Evolutionary conservation across 805 yeast genomes (phyloP).

Genomic region (Jamesozyma piceae): DNA sequence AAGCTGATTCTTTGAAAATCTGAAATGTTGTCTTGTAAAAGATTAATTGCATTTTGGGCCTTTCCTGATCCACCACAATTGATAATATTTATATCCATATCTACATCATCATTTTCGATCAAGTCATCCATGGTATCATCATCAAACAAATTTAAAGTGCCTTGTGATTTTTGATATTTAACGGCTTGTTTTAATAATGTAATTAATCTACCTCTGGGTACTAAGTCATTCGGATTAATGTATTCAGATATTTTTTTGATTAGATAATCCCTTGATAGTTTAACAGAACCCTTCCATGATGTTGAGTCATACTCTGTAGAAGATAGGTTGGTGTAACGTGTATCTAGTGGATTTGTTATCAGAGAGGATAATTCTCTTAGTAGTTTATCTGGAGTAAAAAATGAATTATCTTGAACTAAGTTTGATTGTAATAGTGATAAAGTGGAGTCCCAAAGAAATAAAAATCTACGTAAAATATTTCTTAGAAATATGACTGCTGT

Average conservation of each 20-base stretch:
- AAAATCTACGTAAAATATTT: slow-evolving; percentile 16
- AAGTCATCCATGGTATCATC: slow-evolving; percentile 6
- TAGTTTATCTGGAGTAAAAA: slow-evolving; percentile 22
- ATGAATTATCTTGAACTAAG: slow-evolving; percentile 7
- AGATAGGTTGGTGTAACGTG: slow-evolving; percentile 3
- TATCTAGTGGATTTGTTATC: slow-evolving; percentile 20
- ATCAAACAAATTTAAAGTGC: slow-evolving; percentile 27
- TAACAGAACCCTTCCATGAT: slow-evolving; percentile 28
- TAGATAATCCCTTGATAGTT: slow-evolving; percentile 34
- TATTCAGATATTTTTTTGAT: slow-evolving; percentile 36
- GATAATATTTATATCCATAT: neutral
- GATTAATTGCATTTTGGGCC: slow-evolving; percentile 6
- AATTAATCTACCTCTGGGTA: slow-evolving; percentile 44
- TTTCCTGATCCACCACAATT: slow-evolving; percentile 11
- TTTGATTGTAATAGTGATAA: slow-evolving; percentile 7
- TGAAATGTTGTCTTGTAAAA: slow-evolving; percentile 11
- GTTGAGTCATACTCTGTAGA: slow-evolving; percentile 13
- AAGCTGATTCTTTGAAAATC: slow-evolving; percentile 8
- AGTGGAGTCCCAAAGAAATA: slow-evolving; percentile 24
- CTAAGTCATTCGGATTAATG: slow-evolving; percentile 44
- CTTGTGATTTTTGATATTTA: slow-evolving; percentile 35
- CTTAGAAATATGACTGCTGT: slow-evolving; percentile 21
- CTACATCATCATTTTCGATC: slow-evolving; percentile 6
- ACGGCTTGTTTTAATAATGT: slow-evolving; percentile 45
- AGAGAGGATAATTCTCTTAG: slow-evolving; percentile 26